Evolutionary conservation across 208 protist species (phyloP).

Genomic region (Trypanosoma cruzi): DNA sequence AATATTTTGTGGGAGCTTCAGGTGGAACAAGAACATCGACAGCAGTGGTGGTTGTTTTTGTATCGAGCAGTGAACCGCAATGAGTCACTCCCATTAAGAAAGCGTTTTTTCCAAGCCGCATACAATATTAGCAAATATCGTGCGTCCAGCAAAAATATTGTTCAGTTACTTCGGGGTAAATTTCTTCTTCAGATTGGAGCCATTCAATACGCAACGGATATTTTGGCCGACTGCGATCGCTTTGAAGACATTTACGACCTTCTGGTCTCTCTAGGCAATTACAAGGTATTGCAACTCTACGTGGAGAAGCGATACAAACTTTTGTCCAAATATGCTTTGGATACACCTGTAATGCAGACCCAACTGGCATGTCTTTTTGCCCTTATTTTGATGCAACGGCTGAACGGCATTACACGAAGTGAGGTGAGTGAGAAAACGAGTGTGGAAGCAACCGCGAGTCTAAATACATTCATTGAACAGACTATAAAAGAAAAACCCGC

Average conservation of each 20-base stretch:
- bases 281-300: slow-evolving; percentile 34
- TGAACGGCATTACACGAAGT: slow-evolving; percentile 25
- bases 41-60: slow-evolving; percentile 81
- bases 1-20: slow-evolving; percentile 60
- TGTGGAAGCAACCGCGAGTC: slow-evolving; percentile 9
- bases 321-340: slow-evolving; percentile 8
- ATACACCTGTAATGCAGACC: neutral
- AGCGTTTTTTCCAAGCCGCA: slow-evolving; percentile 64
- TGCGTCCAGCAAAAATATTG: slow-evolving; percentile 15
- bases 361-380: slow-evolving; percentile 36
- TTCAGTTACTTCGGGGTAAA: slow-evolving; percentile 47
- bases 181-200: slow-evolving; percentile 53
- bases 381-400: slow-evolving; percentile 30
- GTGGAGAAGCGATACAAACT: slow-evolving; percentile 56
- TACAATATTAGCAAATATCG: slow-evolving; percentile 46
- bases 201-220: slow-evolving; percentile 31
- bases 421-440: neutral
- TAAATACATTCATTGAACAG: slow-evolving; percentile 35
- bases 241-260: slow-evolving; percentile 67
- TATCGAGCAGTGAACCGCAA: slow-evolving; percentile 52
- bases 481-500: slow-evolving; percentile 29
- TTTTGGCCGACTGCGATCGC: slow-evolving; percentile 61
- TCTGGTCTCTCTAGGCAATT: slow-evolving; percentile 33
- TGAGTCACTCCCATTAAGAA: slow-evolving; percentile 35
- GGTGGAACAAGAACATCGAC: slow-evolving; percentile 61